phyloP scores from a whole-genome alignment of 1,284 basidiomycete genomes.

The Ustilago lituana region DNA sequence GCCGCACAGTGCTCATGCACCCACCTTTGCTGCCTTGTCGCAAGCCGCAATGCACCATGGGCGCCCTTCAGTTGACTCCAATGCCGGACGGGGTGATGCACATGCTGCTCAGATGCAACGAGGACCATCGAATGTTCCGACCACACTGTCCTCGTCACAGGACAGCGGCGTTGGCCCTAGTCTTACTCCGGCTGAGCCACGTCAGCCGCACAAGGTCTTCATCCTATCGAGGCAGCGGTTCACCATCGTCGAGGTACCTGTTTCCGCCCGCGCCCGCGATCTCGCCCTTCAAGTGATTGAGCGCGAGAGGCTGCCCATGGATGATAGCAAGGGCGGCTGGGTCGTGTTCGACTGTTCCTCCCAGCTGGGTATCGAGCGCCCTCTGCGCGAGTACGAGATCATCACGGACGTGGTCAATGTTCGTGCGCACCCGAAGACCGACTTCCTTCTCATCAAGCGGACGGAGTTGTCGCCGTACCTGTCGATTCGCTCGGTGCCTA shows the following conservation, averaged over 20 bases:
- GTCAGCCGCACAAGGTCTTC: slow-evolving; percentile 50
- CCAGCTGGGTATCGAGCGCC: slow-evolving; percentile 60
- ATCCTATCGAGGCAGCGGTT: slow-evolving; percentile 56
- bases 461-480: slow-evolving; percentile 59
- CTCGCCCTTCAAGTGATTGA: slow-evolving; percentile 51
- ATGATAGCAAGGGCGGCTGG: slow-evolving; percentile 58
- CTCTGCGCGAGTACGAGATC: slow-evolving; percentile 65
- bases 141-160: slow-evolving; percentile 5
- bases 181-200: slow-evolving; percentile 1
- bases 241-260: slow-evolving; percentile 43
- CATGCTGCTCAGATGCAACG: slow-evolving; percentile 12
- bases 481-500: slow-evolving; percentile 51
- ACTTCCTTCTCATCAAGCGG: slow-evolving; percentile 61
- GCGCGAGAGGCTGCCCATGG: slow-evolving; percentile 47
- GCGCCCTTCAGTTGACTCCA: slow-evolving; percentile 15
- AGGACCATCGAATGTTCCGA: slow-evolving; percentile 2
- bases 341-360: slow-evolving; percentile 60
- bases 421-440: slow-evolving; percentile 41
- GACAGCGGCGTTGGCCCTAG: slow-evolving; percentile 2
- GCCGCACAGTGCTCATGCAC: slow-evolving; percentile 23
- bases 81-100: slow-evolving; percentile 2
- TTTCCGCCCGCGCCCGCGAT: slow-evolving; percentile 54
- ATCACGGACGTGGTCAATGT: slow-evolving; percentile 54
- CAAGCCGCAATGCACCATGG: slow-evolving; percentile 25
- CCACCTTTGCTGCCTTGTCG: slow-evolving; percentile 26